Evolutionary conservation across 768 basidiomycete genomes (phyloP), one percentile per base, ranked within the genome.

Genomic region (Lactarius pseudohatsudake): DNA sequence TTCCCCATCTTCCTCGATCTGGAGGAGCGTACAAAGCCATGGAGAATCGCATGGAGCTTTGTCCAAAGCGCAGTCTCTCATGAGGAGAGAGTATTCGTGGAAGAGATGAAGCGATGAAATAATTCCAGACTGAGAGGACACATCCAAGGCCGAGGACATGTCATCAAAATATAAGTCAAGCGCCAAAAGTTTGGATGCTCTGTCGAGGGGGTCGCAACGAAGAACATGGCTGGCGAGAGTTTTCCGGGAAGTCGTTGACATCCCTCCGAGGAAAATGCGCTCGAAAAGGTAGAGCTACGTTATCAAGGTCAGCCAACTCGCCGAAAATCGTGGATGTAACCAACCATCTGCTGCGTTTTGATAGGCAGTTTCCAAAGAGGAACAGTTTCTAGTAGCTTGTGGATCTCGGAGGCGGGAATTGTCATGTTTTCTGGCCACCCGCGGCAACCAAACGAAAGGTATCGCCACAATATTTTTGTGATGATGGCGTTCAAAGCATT

Each of bases 391-490:
- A 64, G 50, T 3, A 67, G 34, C 15, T 4, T 3, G 9, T 16
- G 26, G 13, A 67, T 67, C 20, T 47, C 30, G 9, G 3, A 20
- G 15, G 38, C 34, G 40, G 58, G n/a, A 18, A 64, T 36, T 2
- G 0, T 20, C 1, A n/a, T 15, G 7, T 34, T 32, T 15, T 63
- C 62, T 3, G 61, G 15, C 66, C 66, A 67, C 38, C 34, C 61
- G 4, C 66, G 58, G 13, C 62, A 34, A 20, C 66, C 62, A 11
- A 67, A 64, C 16, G 66, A 67, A 13, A 67, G 62, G 41, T 64
- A 13, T 20, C 78, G 34, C 79, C 77, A 18, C 84, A 71, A 15
- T 84, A 72, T 45, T 77, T 82, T 26, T 76, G 62, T 22, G 70
- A 72, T 1, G 81, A 87, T 43, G 20, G 60, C 45, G 8, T 34